These are phyloP conservation scores for Fraxinus greggii DNA, from an alignment of 305 asterid species.

Conservation along the genomic window DNA sequence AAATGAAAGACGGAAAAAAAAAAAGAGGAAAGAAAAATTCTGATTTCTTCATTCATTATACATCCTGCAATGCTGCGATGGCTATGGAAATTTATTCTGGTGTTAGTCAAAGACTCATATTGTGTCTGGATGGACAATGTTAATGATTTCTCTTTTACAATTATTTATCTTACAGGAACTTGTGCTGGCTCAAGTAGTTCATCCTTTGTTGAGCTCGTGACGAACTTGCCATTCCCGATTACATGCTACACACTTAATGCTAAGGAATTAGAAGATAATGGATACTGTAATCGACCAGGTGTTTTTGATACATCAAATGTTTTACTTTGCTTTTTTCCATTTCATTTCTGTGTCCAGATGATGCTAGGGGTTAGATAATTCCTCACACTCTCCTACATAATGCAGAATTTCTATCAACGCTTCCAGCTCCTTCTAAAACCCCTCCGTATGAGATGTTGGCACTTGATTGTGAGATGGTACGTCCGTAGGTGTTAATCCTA, in stretches of 20 bases:
- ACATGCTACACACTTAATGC: conserved; percentile 72
- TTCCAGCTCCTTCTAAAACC: conserved; percentile 71
- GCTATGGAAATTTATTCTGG: conserved; percentile 9
- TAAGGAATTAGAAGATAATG: conserved; percentile 81
- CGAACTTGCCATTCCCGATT: conserved; percentile 68
- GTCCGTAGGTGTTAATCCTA: conserved; percentile 18
- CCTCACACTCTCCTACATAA: conserved; percentile 18
- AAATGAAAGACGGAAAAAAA: not conserved
- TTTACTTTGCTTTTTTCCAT: conserved; percentile 5
- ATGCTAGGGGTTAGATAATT: conserved; percentile 2
- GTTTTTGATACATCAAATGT: not conserved
- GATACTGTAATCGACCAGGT: conserved; percentile 70
- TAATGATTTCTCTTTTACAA: not conserved
- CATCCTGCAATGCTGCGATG: not conserved
- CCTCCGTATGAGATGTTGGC: conserved; percentile 68
- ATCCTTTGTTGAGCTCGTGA: conserved; percentile 37
- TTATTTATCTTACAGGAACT: conserved; percentile 36
- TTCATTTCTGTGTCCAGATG: conserved; percentile 1
- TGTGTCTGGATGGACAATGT: conserved; percentile 15
- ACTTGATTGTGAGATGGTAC: conserved; percentile 95
- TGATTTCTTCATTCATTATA: conserved; percentile 2
- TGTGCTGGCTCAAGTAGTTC: conserved; percentile 32
- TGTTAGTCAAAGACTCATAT: conserved; percentile 10
- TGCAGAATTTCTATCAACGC: conserved; percentile 72
- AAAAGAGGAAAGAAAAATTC: not conserved